A percentile compares a stretch with the other conserved stretches of the same genome.
These are phyloP conservation scores for Populus ilicifolia DNA, from an alignment of 345 rosid species.

Conservation along the genomic window DNA sequence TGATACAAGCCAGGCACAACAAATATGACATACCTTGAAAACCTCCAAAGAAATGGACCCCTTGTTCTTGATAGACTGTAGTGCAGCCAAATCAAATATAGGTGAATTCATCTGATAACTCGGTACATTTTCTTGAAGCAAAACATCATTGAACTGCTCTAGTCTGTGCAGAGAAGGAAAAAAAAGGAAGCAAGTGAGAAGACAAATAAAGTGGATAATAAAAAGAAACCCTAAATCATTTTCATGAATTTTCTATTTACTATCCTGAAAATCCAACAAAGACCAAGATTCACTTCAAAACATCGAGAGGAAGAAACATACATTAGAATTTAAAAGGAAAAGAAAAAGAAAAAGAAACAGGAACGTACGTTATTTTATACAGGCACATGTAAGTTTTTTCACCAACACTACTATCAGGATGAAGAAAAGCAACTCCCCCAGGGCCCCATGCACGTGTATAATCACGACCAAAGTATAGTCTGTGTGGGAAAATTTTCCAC, in stretches of 20 bases:
- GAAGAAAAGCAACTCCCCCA: slow-evolving; percentile 86
- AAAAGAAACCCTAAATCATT: background rate
- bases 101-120: slow-evolving; percentile 38
- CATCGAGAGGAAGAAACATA: background rate
- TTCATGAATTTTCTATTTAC: too few relatives aligned
- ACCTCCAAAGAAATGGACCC: slow-evolving; percentile 49
- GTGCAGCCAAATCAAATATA: slow-evolving; percentile 46
- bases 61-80: slow-evolving; percentile 34
- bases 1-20: background rate
- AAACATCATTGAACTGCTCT: slow-evolving; percentile 90
- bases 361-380: slow-evolving; percentile 72
- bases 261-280: too few relatives aligned
- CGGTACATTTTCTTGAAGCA: slow-evolving; percentile 59
- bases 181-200: background rate
- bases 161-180: slow-evolving; percentile 42
- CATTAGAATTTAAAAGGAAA: background rate
- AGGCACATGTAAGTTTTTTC: slow-evolving; percentile 55
- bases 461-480: slow-evolving; percentile 80
- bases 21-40: slow-evolving; percentile 39
- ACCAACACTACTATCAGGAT: slow-evolving; percentile 45
- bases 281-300: background rate
- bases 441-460: slow-evolving; percentile 61
- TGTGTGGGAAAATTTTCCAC: slow-evolving; percentile 71
- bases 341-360: background rate
- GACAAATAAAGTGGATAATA: background rate